Base-by-base conservation (phyloP, 2,329 filamentous ascomycete species). In the Juglanconis juglandina region DNA sequence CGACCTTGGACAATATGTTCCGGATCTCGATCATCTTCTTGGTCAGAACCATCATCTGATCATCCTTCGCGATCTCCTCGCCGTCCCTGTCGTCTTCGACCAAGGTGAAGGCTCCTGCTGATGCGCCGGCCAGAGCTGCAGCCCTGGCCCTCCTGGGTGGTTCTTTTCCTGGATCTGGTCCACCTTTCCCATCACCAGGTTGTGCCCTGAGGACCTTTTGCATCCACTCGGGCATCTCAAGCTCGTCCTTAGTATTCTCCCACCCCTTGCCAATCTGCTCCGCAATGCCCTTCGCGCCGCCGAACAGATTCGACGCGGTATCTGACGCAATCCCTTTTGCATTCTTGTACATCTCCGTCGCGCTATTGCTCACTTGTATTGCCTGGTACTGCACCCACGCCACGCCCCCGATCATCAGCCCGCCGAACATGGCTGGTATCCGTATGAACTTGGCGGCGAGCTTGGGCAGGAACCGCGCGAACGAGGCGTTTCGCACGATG, bases 1-100 rank as follows among this genome's bases (percentile, higher is more conserved):
- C 96, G 51, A 99, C 90, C 33, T 88, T 91, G 70, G 96, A 90
- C 32, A 99, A 81, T 59, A 99, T 91, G 66, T 88, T 93, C 66
- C 96, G 84, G 60, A 99, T 98, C 78, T 99, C 95, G 70, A 99
- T 99, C 95, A 99, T 99, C 78, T 98, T 98, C 78, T 95, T 94
- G 2, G 96, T 99, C 70, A 99, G 80, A 67, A 97, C 82, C 95
- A 99, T 99, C 94, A 99, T 99, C 75, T 99, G 95, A 72, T 99
- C 95, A 69, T 99, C 95, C 68, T 87, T 87, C 17, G 92, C 91
- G 53, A 83, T 81, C 69, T 90, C 86, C 59, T 88, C 85, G 24
- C 77, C 80, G 8, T 81, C 78, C 58, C 87, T 80, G 4, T 80
- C 74, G 64, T 88, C 85, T 41, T 94, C 86, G 41, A 89, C 86